Evolutionary conservation across 2,329 filamentous ascomycete genomes (phyloP).

Genomic region (Calonectria crousiana): DNA sequence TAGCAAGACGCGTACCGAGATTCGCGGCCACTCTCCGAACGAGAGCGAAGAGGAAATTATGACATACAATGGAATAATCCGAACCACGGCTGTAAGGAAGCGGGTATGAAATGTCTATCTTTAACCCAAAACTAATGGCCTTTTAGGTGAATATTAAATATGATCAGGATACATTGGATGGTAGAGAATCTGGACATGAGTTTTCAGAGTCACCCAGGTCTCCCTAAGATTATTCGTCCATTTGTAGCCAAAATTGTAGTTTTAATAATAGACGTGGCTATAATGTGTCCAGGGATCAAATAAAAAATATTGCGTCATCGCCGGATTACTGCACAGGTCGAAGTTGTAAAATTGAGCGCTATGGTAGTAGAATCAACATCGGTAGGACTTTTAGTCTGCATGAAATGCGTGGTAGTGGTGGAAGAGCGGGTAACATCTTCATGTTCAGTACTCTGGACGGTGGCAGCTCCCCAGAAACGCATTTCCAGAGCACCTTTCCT

Average conservation of each 20-base stretch:
- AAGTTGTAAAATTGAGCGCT: not conserved
- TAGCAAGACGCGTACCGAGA: conserved; percentile 34
- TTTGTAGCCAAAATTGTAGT: too few species aligned
- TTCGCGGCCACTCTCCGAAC: conserved; percentile 37
- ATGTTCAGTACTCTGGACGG: too few species aligned
- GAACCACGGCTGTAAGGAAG: conserved; percentile 34
- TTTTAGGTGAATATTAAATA: conserved; percentile 29
- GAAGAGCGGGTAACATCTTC: too few species aligned
- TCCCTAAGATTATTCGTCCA: not conserved
- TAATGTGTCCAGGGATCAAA: not conserved
- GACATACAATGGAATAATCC: conserved; percentile 40
- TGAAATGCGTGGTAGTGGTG: too few species aligned
- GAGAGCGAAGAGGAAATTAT: conserved; percentile 41
- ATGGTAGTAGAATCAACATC: not conserved
- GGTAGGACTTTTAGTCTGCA: too few species aligned
- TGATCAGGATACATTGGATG: conserved; percentile 24
- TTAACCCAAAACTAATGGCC: not conserved
- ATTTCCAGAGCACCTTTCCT: too few species aligned
- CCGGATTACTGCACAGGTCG: not conserved
- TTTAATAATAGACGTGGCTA: not conserved
- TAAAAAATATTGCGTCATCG: not conserved
- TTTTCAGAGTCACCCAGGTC: not conserved
- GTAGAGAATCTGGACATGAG: not conserved
- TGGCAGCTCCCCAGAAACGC: too few species aligned
- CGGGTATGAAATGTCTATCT: not conserved